Percentiles rank a stretch among this genome's conserved stretches.
These are phyloP conservation scores for Helotiales sp. DNA, from an alignment of 2,329 filamentous ascomycete species.

Conservation along the genomic window DNA sequence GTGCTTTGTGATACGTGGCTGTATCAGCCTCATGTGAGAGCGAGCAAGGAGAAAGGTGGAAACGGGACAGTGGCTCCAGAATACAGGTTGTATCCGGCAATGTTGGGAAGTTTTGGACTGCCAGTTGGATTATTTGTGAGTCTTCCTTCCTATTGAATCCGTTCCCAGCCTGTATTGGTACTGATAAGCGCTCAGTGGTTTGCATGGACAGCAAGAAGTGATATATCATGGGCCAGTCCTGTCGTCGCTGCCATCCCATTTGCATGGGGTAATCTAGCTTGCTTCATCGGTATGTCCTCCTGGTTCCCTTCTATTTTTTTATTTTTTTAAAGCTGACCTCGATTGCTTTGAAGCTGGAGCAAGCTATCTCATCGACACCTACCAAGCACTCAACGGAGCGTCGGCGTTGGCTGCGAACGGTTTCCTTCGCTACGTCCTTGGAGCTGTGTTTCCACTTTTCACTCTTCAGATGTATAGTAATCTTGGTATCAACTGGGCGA, in stretches of 20 bases:
- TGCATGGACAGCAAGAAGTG: constrained; percentile 52
- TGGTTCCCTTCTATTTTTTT: neutral
- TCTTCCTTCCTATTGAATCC: neutral
- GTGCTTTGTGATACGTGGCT: constrained; percentile 42
- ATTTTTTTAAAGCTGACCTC: neutral
- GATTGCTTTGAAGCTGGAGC: constrained; percentile 34
- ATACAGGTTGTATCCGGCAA: constrained; percentile 56
- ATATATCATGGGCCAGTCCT: constrained; percentile 51
- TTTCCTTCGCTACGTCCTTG: constrained; percentile 55
- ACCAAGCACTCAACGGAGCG: constrained; percentile 54
- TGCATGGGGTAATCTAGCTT: constrained; percentile 58
- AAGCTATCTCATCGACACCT: constrained; percentile 56
- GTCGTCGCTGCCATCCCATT: constrained; percentile 55
- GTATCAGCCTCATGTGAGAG: constrained; percentile 36
- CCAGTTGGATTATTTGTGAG: constrained; percentile 48
- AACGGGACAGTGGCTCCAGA: constrained; percentile 46
- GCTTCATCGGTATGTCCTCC: constrained; percentile 49
- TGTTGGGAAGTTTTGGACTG: constrained; percentile 55
- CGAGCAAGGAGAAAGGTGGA: constrained; percentile 6
- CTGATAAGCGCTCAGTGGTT: constrained; percentile 44
- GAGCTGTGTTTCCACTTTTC: constrained; percentile 60
- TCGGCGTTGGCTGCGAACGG: constrained; percentile 61
- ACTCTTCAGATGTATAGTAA: constrained; percentile 49
- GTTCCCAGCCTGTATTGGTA: neutral
- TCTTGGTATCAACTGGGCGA: constrained; percentile 42